Evolutionary conservation across 2,329 filamentous ascomycete genomes (phyloP).

Genomic region (Alternaria infectoria): DNA sequence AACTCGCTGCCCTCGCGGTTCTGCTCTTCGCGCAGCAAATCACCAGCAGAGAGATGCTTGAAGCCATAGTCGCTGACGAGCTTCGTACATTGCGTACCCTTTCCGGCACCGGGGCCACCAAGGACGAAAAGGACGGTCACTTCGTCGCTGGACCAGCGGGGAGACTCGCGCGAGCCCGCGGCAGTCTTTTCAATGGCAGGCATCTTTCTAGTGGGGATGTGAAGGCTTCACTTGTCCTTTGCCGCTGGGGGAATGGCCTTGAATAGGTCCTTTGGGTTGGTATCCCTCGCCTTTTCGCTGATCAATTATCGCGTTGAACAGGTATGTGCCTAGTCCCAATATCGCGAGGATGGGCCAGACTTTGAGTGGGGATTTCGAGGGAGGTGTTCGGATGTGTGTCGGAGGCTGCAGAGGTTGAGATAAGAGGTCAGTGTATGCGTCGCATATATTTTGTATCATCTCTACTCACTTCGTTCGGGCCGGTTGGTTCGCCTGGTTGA

Average conservation of each 20-base stretch:
- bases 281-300: conserved; percentile 49
- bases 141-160: conserved; percentile 75
- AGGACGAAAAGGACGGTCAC: conserved; percentile 97
- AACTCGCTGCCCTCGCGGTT: conserved; percentile 84
- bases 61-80: conserved; percentile 89
- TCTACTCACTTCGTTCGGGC: conserved; percentile 42
- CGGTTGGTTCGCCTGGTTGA: conserved; percentile 44
- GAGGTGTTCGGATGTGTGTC: conserved; percentile 39
- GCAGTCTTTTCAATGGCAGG: conserved; percentile 49
- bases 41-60: conserved; percentile 90
- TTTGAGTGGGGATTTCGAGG: conserved; percentile 49
- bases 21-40: conserved; percentile 93
- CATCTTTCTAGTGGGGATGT: conserved; percentile 45
- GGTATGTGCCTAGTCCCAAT: conserved; percentile 53
- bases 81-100: conserved; percentile 92
- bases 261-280: conserved; percentile 34
- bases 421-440: not conserved
- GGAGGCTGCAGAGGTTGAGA: conserved; percentile 22
- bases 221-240: conserved; percentile 27
- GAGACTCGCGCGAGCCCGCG: conserved; percentile 58
- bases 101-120: conserved; percentile 92
- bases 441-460: not conserved
- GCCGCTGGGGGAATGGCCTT: conserved; percentile 41
- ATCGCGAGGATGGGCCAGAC: conserved; percentile 56
- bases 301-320: conserved; percentile 57